Evolutionary conservation across 176 grass and related monocot species (phyloP).

Genomic region (Carex littledalei): DNA sequence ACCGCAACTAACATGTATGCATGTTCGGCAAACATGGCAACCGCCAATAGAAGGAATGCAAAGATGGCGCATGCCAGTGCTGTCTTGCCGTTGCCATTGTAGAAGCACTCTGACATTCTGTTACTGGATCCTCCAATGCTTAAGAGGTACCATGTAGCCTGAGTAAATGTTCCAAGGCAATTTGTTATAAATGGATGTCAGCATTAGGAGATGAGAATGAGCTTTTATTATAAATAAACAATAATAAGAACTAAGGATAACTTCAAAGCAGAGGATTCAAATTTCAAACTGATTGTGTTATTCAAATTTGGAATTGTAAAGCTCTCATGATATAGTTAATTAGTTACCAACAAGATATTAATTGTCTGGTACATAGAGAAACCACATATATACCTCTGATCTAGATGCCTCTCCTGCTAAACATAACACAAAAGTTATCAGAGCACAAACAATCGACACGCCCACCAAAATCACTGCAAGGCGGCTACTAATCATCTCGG

Average conservation of each 20-base stretch:
- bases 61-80: slow-evolving; percentile 55
- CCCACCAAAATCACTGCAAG: slow-evolving; percentile 50
- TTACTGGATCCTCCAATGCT: slow-evolving; percentile 29
- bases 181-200: not conserved
- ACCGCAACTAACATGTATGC: slow-evolving; percentile 87
- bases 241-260: not conserved
- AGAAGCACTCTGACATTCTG: slow-evolving; percentile 53
- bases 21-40: slow-evolving; percentile 89
- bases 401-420: slow-evolving; percentile 70
- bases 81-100: slow-evolving; percentile 49
- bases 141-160: slow-evolving; percentile 71
- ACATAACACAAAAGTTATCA: slow-evolving; percentile 78
- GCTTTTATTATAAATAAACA: not conserved
- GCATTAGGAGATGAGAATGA: not conserved
- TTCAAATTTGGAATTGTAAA: too few species aligned
- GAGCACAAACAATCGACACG: slow-evolving; percentile 68
- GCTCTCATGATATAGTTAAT: too few species aligned
- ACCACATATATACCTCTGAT: slow-evolving; percentile 42
- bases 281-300: not conserved
- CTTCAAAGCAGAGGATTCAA: not conserved
- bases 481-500: slow-evolving; percentile 31
- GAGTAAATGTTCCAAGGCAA: not conserved
- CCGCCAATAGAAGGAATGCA: slow-evolving; percentile 74
- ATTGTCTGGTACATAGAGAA: too few species aligned
- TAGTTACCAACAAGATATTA: too few species aligned